Evolutionary conservation across 345 rosid genomes (phyloP).

Genomic region (Mallotus nudiflorus): DNA sequence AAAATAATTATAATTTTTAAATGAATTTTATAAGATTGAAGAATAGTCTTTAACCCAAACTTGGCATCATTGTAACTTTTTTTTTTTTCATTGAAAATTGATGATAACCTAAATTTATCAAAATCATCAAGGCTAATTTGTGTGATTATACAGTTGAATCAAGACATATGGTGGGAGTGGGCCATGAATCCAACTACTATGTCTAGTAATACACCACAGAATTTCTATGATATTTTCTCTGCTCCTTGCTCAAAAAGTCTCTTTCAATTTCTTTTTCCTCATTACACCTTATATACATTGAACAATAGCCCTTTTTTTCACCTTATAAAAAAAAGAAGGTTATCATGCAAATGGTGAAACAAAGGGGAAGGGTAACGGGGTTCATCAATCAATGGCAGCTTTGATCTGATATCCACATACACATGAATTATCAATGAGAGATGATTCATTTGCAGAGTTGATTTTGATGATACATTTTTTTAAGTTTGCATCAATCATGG

Average conservation of each 20-base stretch:
- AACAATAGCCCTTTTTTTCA: background rate
- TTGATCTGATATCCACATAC: too few species aligned
- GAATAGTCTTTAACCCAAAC: too few species aligned
- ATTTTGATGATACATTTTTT: background rate
- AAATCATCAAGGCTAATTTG: too few species aligned
- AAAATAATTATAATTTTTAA: too few species aligned
- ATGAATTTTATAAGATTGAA: too few species aligned
- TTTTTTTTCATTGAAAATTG: too few species aligned
- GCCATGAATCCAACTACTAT: background rate
- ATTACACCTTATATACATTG: background rate
- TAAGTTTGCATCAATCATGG: slow-evolving; percentile 6
- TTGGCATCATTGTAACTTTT: too few species aligned
- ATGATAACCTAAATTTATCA: too few species aligned
- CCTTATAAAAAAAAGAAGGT: background rate
- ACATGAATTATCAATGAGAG: too few species aligned
- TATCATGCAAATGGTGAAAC: background rate
- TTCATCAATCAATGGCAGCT: too few species aligned
- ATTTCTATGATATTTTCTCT: background rate
- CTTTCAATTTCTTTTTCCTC: background rate
- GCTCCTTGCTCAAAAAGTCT: background rate
- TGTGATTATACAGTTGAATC: background rate
- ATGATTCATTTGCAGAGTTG: too few species aligned
- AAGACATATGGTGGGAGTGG: background rate
- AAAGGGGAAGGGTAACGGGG: background rate
- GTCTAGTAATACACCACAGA: background rate